A percentile compares a stretch with the other conserved stretches of the same genome.
These are phyloP conservation scores for Prunus mume DNA, from an alignment of 306 rosid genomes.

Conservation along the genomic window DNA sequence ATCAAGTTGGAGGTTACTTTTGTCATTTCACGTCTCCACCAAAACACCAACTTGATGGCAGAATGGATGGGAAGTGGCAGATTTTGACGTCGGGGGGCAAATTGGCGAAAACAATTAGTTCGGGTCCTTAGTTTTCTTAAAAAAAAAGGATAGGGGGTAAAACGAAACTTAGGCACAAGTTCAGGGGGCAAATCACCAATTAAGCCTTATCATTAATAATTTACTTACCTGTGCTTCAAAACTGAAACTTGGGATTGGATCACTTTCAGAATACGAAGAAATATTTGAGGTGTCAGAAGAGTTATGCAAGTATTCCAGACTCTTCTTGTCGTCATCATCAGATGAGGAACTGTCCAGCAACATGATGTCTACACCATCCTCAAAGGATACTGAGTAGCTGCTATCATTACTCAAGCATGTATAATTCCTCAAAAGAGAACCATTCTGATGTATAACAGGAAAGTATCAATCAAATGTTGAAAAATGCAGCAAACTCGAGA, in stretches of 20 bases:
- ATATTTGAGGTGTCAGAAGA: constrained; percentile 34
- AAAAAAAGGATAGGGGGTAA: too few species aligned
- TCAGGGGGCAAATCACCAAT: too few species aligned
- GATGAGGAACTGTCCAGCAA: constrained; percentile 47
- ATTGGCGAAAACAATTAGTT: too few species aligned
- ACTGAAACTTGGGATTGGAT: constrained; percentile 71
- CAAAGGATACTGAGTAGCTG: constrained; percentile 78
- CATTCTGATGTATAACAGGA: constrained; percentile 58
- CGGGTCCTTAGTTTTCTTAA: too few species aligned
- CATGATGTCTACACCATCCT: constrained; percentile 75
- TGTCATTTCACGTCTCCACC: too few species aligned
- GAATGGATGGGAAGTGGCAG: too few species aligned
- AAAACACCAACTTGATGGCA: too few species aligned
- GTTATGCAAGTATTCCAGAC: constrained; percentile 36
- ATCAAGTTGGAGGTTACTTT: too few species aligned
- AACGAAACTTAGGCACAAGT: too few species aligned
- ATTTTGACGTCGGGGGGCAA: too few species aligned
- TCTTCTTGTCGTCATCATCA: constrained; percentile 50
- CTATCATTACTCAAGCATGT: constrained; percentile 79
- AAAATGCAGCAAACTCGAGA: background rate
- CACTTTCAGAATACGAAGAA: constrained; percentile 38
- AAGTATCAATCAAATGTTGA: background rate
- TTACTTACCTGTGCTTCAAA: constrained; percentile 86
- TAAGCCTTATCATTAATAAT: too few species aligned
- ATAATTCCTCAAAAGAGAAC: constrained; percentile 76